phyloP scores from a whole-genome alignment of 805 yeast genomes.

The Yamadazyma endophytica region DNA sequence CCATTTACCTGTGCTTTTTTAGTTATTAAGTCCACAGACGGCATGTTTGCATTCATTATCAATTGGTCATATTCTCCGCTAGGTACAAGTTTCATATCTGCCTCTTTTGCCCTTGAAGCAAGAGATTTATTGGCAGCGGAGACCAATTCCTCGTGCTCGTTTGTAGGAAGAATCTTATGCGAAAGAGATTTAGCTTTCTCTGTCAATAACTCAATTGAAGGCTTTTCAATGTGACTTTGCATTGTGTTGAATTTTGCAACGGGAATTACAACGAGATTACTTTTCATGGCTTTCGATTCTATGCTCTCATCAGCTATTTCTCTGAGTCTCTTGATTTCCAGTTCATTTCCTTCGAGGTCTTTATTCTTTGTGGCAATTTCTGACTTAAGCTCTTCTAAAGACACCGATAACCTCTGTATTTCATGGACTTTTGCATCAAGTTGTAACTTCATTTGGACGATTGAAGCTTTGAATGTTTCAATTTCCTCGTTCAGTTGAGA shows the following conservation, averaged over 20 bases:
- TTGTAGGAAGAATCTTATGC: constrained; percentile 2
- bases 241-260: constrained; percentile 23
- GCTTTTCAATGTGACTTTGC: constrained; percentile 15
- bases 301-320: constrained; percentile 6
- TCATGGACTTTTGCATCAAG: no score
- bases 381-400: no score
- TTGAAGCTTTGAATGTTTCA: no score
- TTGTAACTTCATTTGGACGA: no score
- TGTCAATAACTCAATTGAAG: constrained; percentile 25
- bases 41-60: constrained; percentile 23
- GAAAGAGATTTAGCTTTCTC: constrained; percentile 14
- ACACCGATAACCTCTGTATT: no score
- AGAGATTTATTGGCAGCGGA: constrained; percentile 15
- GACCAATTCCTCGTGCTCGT: neutral
- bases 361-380: no score
- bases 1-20: constrained; percentile 25
- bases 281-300: constrained; percentile 19
- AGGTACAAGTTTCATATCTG: constrained; percentile 9
- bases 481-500: no score
- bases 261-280: constrained; percentile 17
- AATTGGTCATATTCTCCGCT: constrained; percentile 27
- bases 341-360: no score
- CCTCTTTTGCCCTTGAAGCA: constrained; percentile 21
- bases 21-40: constrained; percentile 22
- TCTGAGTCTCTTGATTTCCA: no score